A percentile compares a stretch with the other conserved stretches of the same genome.
Conservation (phyloP, 2,329 filamentous ascomycete species). For the Ophiostoma fasciatum region DNA sequence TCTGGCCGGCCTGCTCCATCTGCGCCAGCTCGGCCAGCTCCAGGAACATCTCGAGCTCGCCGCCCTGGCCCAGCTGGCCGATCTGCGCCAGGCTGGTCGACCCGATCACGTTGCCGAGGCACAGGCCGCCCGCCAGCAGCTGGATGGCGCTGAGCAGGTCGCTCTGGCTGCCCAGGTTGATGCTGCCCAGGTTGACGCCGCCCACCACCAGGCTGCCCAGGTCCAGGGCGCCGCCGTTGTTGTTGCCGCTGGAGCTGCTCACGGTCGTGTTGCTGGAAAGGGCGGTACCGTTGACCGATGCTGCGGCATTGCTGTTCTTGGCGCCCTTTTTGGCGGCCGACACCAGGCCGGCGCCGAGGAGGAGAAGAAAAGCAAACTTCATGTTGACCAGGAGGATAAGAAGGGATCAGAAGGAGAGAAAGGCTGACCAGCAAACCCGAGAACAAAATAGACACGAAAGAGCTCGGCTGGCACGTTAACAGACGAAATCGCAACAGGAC, state of each 20-base stretch:
- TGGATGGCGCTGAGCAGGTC: slow-evolving; percentile 18
- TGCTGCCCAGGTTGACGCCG: slow-evolving; percentile 16
- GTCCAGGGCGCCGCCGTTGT: slow-evolving; percentile 4
- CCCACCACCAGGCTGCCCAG: slow-evolving; percentile 14
- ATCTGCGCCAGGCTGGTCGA: slow-evolving; percentile 12
- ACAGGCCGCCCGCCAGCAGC: slow-evolving; percentile 17
- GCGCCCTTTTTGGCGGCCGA: slow-evolving; percentile 13
- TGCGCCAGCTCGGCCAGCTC: slow-evolving; percentile 19
- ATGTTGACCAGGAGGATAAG: slow-evolving; percentile 10
- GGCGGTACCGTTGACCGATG: slow-evolving; percentile 2
- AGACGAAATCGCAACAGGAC: too few relatives aligned
- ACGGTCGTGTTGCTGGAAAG: slow-evolving; percentile 5
- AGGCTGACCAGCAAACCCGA: slow-evolving; percentile 1
- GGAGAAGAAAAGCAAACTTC: slow-evolving; percentile 13
- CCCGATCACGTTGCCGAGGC: slow-evolving; percentile 15
- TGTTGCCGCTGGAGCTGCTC: slow-evolving; percentile 4
- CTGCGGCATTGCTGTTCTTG: too few relatives aligned
- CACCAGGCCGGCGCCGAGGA: slow-evolving; percentile 17
- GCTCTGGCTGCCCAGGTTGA: slow-evolving; percentile 17
- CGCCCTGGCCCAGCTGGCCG: slow-evolving; percentile 13
- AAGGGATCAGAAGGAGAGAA: slow-evolving; percentile 1
- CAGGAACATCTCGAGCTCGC: slow-evolving; percentile 18
- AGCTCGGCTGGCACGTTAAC: slow-evolving; percentile 12
- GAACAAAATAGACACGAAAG: slow-evolving; percentile 5
- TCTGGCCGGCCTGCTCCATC: slow-evolving; percentile 17